Percentiles rank a stretch among this genome's conserved stretches.
Conservation (phyloP, 2,329 filamentous ascomycete species). For the Aspergillus hortae region DNA sequence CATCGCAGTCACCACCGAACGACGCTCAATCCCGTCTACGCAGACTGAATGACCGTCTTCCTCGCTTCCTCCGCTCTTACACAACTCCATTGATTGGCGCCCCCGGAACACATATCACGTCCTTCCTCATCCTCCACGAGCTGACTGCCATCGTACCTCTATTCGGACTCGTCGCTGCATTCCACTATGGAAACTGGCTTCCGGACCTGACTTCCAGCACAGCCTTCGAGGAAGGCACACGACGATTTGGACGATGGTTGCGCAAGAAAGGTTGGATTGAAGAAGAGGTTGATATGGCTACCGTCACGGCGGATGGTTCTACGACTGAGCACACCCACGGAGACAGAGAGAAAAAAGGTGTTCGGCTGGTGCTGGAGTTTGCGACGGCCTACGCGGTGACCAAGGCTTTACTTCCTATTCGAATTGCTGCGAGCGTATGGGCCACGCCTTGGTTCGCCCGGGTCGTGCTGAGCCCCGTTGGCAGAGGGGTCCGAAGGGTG, state of each 20-base stretch:
- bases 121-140: conserved; percentile 90
- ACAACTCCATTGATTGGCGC: conserved; percentile 68
- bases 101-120: conserved; percentile 75
- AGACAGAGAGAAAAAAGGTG: conserved; percentile 40
- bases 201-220: conserved; percentile 49
- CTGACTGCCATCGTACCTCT: conserved; percentile 81
- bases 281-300: conserved; percentile 44
- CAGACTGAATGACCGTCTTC: conserved; percentile 50
- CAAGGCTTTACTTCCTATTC: conserved; percentile 74
- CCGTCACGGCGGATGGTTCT: not conserved
- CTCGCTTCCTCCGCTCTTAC: conserved; percentile 65
- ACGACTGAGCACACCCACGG: not conserved
- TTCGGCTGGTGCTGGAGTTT: conserved; percentile 61
- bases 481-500: conserved; percentile 35
- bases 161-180: conserved; percentile 67
- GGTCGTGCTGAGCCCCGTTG: conserved; percentile 52
- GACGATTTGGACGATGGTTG: conserved; percentile 74
- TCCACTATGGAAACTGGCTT: conserved; percentile 76
- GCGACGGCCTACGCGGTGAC: conserved; percentile 89
- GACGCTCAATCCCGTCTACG: conserved; percentile 31
- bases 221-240: conserved; percentile 58
- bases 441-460: conserved; percentile 89
- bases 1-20: conserved; percentile 18
- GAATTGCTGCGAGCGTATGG: conserved; percentile 78
- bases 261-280: conserved; percentile 74